Percentiles rank a stretch among this genome's conserved stretches.
Conservation (phyloP, 257 asterid species). For the Nicotiana paniculata region DNA sequence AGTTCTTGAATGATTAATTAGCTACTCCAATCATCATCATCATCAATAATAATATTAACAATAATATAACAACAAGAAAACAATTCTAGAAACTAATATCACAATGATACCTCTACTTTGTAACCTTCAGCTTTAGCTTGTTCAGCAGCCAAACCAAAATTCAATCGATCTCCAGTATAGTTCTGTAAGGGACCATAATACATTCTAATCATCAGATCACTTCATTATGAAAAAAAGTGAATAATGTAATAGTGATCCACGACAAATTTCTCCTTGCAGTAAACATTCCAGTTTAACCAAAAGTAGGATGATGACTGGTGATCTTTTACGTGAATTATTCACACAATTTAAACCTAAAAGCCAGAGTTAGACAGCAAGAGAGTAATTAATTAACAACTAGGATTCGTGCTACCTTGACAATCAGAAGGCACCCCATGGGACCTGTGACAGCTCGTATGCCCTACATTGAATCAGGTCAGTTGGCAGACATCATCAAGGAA, state of each 20-base stretch:
- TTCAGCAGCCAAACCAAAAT: slow-evolving; percentile 98
- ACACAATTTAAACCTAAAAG: neutral
- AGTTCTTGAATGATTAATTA: neutral
- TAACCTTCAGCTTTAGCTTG: slow-evolving; percentile 97
- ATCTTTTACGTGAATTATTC: neutral
- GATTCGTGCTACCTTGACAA: slow-evolving; percentile 63
- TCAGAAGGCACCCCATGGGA: slow-evolving; percentile 82
- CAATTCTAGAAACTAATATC: slow-evolving; percentile 6
- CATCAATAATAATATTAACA: neutral
- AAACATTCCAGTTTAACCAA: neutral
- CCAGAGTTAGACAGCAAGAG: neutral
- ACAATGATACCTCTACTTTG: slow-evolving; percentile 66
- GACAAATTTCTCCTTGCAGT: neutral
- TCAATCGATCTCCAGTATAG: slow-evolving; percentile 91
- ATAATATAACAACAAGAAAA: neutral
- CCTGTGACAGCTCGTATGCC: slow-evolving; percentile 98
- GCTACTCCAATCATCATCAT: neutral
- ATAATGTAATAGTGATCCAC: neutral
- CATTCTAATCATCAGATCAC: neutral
- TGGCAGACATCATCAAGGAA: slow-evolving; percentile 6
- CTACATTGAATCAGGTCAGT: slow-evolving; percentile 29
- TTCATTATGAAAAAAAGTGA: neutral
- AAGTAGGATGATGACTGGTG: neutral
- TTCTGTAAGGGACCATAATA: slow-evolving; percentile 44
- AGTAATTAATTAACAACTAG: neutral